Evolutionary conservation across 768 basidiomycete genomes (phyloP).

Genomic region (Naganishia onofrii): DNA sequence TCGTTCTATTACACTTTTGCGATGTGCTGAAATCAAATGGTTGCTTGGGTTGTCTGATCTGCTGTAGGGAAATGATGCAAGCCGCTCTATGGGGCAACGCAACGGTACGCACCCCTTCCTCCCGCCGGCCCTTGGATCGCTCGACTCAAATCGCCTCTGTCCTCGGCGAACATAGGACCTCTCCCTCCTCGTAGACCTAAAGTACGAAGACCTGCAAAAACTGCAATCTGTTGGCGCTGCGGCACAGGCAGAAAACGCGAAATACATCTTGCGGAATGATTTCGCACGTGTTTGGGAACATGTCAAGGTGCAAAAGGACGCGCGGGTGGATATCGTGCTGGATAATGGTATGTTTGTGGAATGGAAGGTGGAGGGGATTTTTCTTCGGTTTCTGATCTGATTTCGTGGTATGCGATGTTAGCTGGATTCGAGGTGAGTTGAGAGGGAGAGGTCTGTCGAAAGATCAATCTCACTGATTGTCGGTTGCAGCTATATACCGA

Average conservation of each 20-base stretch:
- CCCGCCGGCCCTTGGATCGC: no score
- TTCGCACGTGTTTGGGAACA: slow-evolving; percentile 71
- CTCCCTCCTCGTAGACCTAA: slow-evolving; percentile 80
- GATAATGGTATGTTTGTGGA: slow-evolving; percentile 70
- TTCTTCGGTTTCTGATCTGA: slow-evolving; percentile 8
- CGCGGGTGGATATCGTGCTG: slow-evolving; percentile 76
- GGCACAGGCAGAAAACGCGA: slow-evolving; percentile 71
- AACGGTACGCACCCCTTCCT: slow-evolving; percentile 58
- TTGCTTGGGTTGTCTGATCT: background rate
- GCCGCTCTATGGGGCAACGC: slow-evolving; percentile 78
- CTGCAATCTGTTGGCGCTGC: slow-evolving; percentile 78
- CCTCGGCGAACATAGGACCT: slow-evolving; percentile 64
- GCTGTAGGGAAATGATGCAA: slow-evolving; percentile 48
- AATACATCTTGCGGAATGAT: slow-evolving; percentile 82
- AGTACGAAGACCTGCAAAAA: slow-evolving; percentile 73
- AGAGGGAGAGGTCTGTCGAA: no score
- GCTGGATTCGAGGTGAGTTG: slow-evolving; percentile 80
- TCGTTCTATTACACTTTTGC: background rate
- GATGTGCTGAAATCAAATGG: background rate
- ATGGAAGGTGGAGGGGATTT: background rate
- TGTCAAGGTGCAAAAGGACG: slow-evolving; percentile 59
- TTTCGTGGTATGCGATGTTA: slow-evolving; percentile 44
- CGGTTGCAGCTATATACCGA: slow-evolving; percentile 77
- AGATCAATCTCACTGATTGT: slow-evolving; percentile 1
- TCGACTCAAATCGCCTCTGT: no score